Percentiles rank a stretch among this genome's conserved stretches.
Evolutionary conservation across 345 rosid species (phyloP).

Genomic region (Aquilaria sinensis): DNA sequence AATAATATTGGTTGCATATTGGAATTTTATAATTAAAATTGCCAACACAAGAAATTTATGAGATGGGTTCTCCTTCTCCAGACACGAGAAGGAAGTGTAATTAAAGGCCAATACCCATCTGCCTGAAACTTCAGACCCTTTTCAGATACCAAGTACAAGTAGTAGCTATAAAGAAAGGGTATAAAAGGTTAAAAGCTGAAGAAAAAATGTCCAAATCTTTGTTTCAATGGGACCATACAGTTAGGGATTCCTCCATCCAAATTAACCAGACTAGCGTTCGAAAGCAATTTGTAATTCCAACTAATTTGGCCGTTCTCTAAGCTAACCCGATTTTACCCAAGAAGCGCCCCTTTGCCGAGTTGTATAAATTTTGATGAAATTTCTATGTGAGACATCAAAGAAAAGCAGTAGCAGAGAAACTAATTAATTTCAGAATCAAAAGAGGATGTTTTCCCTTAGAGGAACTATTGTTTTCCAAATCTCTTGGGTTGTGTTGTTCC

Average conservation of each 20-base stretch:
- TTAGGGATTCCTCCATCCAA: not conserved
- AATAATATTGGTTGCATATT: too few relatives aligned
- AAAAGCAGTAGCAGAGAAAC: too few relatives aligned
- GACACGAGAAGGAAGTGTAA: too few relatives aligned
- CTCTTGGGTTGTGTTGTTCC: slow-evolving; percentile 7
- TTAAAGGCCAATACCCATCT: too few relatives aligned
- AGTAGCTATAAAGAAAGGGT: not conserved
- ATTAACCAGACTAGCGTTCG: not conserved
- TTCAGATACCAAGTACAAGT: too few relatives aligned
- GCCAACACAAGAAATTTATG: too few relatives aligned
- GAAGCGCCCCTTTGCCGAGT: not conserved
- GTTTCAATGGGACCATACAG: not conserved
- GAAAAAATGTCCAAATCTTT: slow-evolving; percentile 4
- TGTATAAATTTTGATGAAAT: slow-evolving; percentile 4
- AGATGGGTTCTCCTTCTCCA: too few relatives aligned
- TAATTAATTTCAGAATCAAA: not conserved
- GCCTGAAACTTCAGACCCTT: too few relatives aligned
- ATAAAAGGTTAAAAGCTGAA: slow-evolving; percentile 7
- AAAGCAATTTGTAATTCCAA: slow-evolving; percentile 9
- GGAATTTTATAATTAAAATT: too few relatives aligned
- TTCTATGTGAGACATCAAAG: too few relatives aligned
- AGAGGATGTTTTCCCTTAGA: not conserved
- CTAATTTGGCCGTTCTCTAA: slow-evolving; percentile 8
- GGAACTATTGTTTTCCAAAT: not conserved
- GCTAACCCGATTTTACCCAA: slow-evolving; percentile 1